Conservation (phyloP, 345 rosid genomes). For the Eutrema yunnanense region DNA sequence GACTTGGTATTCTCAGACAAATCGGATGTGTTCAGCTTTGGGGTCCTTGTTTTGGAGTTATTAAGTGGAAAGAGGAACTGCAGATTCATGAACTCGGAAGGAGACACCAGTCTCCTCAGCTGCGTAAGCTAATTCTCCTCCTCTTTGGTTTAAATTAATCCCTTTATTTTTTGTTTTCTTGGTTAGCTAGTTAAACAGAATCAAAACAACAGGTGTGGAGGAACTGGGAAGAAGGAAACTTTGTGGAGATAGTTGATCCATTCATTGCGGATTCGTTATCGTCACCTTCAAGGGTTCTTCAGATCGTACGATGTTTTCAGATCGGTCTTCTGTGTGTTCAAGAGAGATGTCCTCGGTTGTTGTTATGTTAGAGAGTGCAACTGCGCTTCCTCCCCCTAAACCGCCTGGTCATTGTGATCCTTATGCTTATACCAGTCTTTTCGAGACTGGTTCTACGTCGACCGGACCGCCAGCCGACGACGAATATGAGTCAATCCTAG, state of each 20-base stretch:
- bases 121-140: neutral
- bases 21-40: neutral
- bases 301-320: neutral
- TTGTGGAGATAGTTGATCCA: neutral
- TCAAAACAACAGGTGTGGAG: neutral
- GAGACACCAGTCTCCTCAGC: neutral
- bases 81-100: neutral
- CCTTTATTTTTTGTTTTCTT: too few relatives aligned
- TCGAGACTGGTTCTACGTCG: neutral
- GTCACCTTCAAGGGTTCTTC: neutral
- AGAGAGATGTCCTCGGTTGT: neutral
- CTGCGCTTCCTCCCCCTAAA: neutral
- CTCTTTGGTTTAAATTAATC: neutral
- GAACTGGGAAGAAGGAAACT: neutral
- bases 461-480: too few relatives aligned
- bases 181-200: neutral
- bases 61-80: neutral
- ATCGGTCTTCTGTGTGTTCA: neutral
- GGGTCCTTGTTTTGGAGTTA: neutral
- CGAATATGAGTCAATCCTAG: too few relatives aligned
- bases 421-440: neutral
- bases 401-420: neutral
- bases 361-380: neutral
- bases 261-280: neutral
- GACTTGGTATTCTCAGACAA: neutral